Evolutionary conservation across 306 rosid genomes (phyloP), one percentile per base, ranked within the genome.

Genomic region (Mimosa bimucronata): DNA sequence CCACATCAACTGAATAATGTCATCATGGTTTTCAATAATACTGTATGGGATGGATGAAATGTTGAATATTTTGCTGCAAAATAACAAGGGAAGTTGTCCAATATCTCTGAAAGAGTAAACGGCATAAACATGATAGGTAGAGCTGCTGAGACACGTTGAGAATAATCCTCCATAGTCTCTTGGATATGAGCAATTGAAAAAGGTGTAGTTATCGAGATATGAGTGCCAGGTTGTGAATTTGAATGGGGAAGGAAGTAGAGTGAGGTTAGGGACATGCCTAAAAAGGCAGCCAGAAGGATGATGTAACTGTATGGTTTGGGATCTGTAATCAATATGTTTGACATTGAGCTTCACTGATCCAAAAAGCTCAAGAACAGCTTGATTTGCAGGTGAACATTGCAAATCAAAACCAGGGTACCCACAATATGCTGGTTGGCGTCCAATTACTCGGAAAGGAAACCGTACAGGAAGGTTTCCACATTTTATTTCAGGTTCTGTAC

Each of bases 391-490:
- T 14, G 79, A 44, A 65, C 94, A 91, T 9, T 78, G 57, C 19
- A 91, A 15, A 74, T 84, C 90, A 79, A 88, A 88, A 2, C 84
- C 84, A 0, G 85, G 87, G 25, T 84, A 73, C 12, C 74, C 80
- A 71, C 84, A 82, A 1, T 44, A 25, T 9, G 2, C 16, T 61
- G 45, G 74, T 12, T 82, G 85, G 0, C 25, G 16, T 34, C 42
- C 61, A 71, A 66, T 77, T 13, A 77, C 69, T 41, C 81, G n/a
- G 40, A 88, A 90, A 10, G 90, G 94, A 77, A 88, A 86, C 38
- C 69, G 34, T 34, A 90, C 71, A 7, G 1, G 3, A 0, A 71
- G 79, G 3, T 2, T 1, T 19, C 86, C 82, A 25, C 91, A 89
- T 1, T 14, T 21, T 46, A 50, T 40, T 68, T n/a, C 31, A 2